Evolutionary conservation across 192 early-diverging fungal genomes (phyloP).

Genomic region (Haplosporangium gracile): DNA sequence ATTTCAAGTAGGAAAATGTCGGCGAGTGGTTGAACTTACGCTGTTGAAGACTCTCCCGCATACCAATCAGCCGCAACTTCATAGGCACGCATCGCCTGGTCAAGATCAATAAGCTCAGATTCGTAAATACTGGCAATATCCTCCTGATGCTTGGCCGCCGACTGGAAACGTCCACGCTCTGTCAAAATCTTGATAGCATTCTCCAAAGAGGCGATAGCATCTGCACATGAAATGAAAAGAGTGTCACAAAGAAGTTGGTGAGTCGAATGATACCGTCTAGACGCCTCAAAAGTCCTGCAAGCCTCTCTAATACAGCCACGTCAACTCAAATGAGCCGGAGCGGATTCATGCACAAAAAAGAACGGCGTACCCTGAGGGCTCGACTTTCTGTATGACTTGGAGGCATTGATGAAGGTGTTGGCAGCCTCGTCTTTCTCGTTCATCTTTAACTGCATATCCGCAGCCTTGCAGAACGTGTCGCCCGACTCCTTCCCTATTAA

Average conservation of each 20-base stretch:
- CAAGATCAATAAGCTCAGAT: slow-evolving; percentile 81
- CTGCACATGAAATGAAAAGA: slow-evolving; percentile 34
- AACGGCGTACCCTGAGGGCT: slow-evolving; percentile 72
- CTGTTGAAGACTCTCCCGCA: slow-evolving; percentile 88
- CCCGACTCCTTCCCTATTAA: slow-evolving; percentile 90
- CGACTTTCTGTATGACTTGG: slow-evolving; percentile 91
- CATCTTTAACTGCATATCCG: slow-evolving; percentile 79
- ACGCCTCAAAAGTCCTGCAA: too few species aligned
- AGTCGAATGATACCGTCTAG: background rate
- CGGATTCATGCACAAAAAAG: background rate
- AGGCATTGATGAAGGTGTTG: slow-evolving; percentile 84
- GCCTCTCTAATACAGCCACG: background rate
- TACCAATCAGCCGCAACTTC: slow-evolving; percentile 95
- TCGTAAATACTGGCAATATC: slow-evolving; percentile 95
- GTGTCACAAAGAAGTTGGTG: background rate
- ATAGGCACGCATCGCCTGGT: slow-evolving; percentile 89
- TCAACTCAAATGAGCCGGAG: background rate
- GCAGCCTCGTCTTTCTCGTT: slow-evolving; percentile 91
- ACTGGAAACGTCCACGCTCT: slow-evolving; percentile 87
- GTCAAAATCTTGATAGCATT: slow-evolving; percentile 87
- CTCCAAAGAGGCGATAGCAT: slow-evolving; percentile 80
- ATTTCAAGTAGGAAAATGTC: background rate
- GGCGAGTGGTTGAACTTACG: slow-evolving; percentile 66
- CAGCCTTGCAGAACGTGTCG: slow-evolving; percentile 91
- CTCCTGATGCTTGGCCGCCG: slow-evolving; percentile 94